phyloP scores from a whole-genome alignment of 2,329 filamentous ascomycete species.

The Aspergillus ochraceus region DNA sequence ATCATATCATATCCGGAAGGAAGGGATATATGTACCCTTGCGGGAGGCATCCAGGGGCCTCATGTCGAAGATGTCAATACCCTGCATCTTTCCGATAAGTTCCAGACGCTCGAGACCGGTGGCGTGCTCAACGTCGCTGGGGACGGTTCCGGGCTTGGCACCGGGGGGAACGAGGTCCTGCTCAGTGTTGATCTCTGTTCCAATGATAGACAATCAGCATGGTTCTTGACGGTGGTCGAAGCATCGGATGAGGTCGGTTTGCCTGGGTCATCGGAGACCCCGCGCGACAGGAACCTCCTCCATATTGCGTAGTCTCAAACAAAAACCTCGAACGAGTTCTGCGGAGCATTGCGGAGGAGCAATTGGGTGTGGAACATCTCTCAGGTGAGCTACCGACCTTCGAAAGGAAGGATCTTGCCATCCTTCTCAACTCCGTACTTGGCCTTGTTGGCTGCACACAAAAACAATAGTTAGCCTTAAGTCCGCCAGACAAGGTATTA shows the following conservation, averaged over 20 bases:
- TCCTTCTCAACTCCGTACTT: constrained; percentile 44
- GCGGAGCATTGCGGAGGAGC: neutral
- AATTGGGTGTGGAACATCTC: constrained; percentile 14
- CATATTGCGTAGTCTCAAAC: neutral
- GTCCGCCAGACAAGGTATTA: neutral
- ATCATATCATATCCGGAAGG: neutral
- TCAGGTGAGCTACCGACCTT: constrained; percentile 37
- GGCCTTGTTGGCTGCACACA: constrained; percentile 32
- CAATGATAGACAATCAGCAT: constrained; percentile 10
- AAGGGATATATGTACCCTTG: constrained; percentile 59
- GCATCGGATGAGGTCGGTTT: neutral
- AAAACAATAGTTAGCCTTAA: constrained; percentile 25
- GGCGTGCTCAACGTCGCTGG: constrained; percentile 91
- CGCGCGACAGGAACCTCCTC: neutral
- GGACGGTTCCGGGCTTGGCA: constrained; percentile 77
- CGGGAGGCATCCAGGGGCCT: constrained; percentile 88
- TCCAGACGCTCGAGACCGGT: constrained; percentile 98
- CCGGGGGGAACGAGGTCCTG: constrained; percentile 85
- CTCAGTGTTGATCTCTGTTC: constrained; percentile 74
- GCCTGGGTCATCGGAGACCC: neutral
- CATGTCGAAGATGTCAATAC: constrained; percentile 98
- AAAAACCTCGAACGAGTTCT: neutral
- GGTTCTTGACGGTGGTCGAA: constrained; percentile 7
- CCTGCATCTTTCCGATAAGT: constrained; percentile 99
- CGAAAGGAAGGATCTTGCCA: constrained; percentile 46